Conservation (phyloP, 306 rosid species). For the Citrullus colocynthis region DNA sequence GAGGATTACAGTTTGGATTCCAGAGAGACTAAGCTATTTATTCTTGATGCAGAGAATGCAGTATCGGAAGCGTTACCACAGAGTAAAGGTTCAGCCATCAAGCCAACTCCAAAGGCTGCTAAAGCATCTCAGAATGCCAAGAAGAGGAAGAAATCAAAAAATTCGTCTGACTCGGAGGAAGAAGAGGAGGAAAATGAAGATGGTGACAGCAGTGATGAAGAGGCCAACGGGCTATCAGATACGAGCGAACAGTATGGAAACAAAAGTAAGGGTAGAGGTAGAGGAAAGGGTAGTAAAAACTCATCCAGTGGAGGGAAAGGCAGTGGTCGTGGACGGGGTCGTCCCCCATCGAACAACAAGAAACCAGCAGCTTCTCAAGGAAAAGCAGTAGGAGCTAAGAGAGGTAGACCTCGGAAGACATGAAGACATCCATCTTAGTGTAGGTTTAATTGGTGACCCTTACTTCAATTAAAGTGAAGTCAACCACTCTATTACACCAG, state of each 20-base stretch:
- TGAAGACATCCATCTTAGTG: conserved; percentile 15
- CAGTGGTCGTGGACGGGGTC: conserved; percentile 45
- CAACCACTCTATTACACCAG: conserved; percentile 23
- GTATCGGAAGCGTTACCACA: conserved; percentile 25
- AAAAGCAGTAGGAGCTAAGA: conserved; percentile 36
- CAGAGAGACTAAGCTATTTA: background rate
- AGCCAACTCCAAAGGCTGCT: conserved; percentile 49
- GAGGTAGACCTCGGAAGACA: conserved; percentile 81
- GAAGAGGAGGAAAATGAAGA: conserved; percentile 24
- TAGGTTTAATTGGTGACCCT: conserved; percentile 23
- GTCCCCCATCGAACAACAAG: conserved; percentile 34
- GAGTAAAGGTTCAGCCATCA: conserved; percentile 22
- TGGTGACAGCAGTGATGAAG: conserved; percentile 38
- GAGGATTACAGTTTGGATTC: background rate
- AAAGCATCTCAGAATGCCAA: conserved; percentile 48
- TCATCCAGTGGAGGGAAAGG: conserved; percentile 22
- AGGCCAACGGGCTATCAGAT: conserved; percentile 40
- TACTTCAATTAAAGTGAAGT: conserved; percentile 39
- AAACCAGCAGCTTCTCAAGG: conserved; percentile 33
- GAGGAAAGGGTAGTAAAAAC: conserved; percentile 42
- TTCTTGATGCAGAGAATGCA: conserved; percentile 31
- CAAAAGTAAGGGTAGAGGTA: conserved; percentile 39
- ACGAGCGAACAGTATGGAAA: conserved; percentile 32
- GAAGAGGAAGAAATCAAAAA: conserved; percentile 67
- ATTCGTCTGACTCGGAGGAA: conserved; percentile 52